Evolutionary conservation across 345 rosid genomes (phyloP).

Genomic region (Nephelium lappaceum): DNA sequence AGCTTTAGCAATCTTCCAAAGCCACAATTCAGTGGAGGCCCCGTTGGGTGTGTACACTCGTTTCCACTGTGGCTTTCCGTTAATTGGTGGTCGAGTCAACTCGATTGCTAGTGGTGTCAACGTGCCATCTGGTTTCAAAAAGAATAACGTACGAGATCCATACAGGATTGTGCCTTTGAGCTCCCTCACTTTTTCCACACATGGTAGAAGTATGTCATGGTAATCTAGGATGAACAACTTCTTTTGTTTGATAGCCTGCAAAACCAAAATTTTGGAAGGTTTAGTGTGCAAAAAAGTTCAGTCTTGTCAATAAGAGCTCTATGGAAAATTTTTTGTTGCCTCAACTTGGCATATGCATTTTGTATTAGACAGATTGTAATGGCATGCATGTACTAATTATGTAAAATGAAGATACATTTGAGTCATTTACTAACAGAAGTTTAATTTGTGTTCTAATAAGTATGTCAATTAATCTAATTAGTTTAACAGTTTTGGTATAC

Average conservation of each 20-base stretch:
- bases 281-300: not conserved
- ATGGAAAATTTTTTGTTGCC: too few species aligned
- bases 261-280: not conserved
- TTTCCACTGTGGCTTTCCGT: slow-evolving; percentile 64
- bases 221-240: slow-evolving; percentile 56
- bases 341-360: too few species aligned
- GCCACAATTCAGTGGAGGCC: slow-evolving; percentile 62
- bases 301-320: too few species aligned
- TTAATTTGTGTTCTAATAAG: too few species aligned
- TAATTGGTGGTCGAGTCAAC: slow-evolving; percentile 54
- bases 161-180: slow-evolving; percentile 50
- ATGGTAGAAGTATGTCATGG: slow-evolving; percentile 62
- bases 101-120: slow-evolving; percentile 63
- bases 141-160: slow-evolving; percentile 68
- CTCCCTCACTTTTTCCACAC: slow-evolving; percentile 59
- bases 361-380: too few species aligned
- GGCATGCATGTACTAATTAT: too few species aligned
- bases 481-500: slow-evolving; percentile 26
- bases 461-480: too few species aligned
- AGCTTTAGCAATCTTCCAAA: slow-evolving; percentile 70
- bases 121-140: slow-evolving; percentile 52
- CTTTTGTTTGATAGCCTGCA: slow-evolving; percentile 53
- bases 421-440: too few species aligned
- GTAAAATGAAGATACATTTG: too few species aligned
- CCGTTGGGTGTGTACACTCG: slow-evolving; percentile 43